A percentile compares a stretch with the other conserved stretches of the same genome.
These are phyloP conservation scores for Populus hybrid DNA, from an alignment of 441 rosid species.

Conservation along the genomic window DNA sequence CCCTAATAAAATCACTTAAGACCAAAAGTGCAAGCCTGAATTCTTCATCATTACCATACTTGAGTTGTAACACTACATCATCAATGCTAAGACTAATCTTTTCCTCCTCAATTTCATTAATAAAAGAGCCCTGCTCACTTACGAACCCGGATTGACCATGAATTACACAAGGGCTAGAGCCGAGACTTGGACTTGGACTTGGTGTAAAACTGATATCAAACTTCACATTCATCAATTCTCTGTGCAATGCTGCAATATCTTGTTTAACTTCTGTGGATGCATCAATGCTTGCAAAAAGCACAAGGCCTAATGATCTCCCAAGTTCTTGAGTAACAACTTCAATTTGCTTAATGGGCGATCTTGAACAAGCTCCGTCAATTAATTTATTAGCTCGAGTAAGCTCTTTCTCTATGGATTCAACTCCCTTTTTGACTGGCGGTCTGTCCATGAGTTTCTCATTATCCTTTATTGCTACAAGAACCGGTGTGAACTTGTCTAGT, in stretches of 20 bases:
- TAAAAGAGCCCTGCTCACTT: constrained; percentile 38
- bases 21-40: constrained; percentile 38
- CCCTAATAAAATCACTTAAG: constrained; percentile 30
- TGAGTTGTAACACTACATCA: constrained; percentile 51
- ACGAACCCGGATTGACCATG: constrained; percentile 26
- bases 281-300: constrained; percentile 51
- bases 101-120: constrained; percentile 48
- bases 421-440: constrained; percentile 39
- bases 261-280: constrained; percentile 39
- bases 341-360: constrained; percentile 31
- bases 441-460: constrained; percentile 32
- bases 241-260: constrained; percentile 40
- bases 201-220: constrained; percentile 27
- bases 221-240: constrained; percentile 53
- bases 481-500: constrained; percentile 45
- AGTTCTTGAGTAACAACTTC: constrained; percentile 46
- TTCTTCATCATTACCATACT: constrained; percentile 52
- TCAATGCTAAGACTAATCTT: constrained; percentile 31
- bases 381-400: constrained; percentile 38
- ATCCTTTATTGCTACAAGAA: constrained; percentile 36
- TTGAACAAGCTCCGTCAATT: constrained; percentile 29
- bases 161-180: constrained; percentile 20
- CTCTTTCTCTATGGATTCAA: constrained; percentile 44
- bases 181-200: constrained; percentile 17
- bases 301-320: constrained; percentile 69